phyloP scores from a whole-genome alignment of 2,329 filamentous ascomycete genomes.

The Teratosphaeria epicoccoides region DNA sequence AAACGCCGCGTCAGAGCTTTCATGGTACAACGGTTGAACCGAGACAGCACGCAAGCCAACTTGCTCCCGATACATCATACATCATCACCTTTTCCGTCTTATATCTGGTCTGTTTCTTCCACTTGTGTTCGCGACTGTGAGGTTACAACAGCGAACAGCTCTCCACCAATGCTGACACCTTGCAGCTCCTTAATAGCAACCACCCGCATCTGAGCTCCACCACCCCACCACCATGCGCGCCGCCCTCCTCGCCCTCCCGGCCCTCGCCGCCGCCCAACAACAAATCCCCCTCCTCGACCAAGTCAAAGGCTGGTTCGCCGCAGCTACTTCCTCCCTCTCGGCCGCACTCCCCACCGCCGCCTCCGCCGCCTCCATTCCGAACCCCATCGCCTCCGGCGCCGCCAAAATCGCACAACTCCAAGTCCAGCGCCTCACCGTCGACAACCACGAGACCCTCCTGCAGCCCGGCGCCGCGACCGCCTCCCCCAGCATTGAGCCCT shows the following conservation, averaged over 20 bases:
- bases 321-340: constrained; percentile 46
- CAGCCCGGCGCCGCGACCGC: constrained; percentile 50
- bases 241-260: constrained; percentile 42
- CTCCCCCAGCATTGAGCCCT: constrained; percentile 55
- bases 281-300: constrained; percentile 50
- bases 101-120: neutral
- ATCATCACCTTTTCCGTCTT: neutral
- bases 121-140: neutral
- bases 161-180: neutral
- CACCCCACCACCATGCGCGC: constrained; percentile 39
- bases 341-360: constrained; percentile 37
- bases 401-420: constrained; percentile 43
- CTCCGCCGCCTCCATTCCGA: constrained; percentile 27
- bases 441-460: constrained; percentile 62
- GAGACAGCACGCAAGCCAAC: neutral
- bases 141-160: neutral
- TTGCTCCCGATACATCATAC: neutral
- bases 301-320: constrained; percentile 43
- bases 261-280: constrained; percentile 42
- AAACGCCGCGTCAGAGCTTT: neutral
- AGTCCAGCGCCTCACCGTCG: constrained; percentile 51
- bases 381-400: constrained; percentile 35
- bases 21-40: neutral
- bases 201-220: neutral
- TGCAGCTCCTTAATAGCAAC: neutral